phyloP scores from a whole-genome alignment of 345 rosid species.

The Citrus medica region DNA sequence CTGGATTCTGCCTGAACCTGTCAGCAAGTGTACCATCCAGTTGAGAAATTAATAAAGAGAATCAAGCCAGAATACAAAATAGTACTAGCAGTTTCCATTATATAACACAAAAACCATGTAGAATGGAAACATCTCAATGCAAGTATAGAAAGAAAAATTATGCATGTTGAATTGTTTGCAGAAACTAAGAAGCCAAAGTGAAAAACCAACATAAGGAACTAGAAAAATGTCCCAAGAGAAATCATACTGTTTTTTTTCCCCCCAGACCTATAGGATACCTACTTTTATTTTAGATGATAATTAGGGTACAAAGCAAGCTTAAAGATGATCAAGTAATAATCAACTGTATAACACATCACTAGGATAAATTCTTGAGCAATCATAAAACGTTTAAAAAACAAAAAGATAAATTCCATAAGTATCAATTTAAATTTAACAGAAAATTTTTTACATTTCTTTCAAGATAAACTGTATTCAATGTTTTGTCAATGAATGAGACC shows the following conservation, averaged over 20 bases:
- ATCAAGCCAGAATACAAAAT: background rate
- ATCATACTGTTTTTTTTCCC: background rate
- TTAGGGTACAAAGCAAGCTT: background rate
- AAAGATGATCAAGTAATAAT: background rate
- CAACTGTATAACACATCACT: background rate
- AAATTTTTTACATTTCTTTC: background rate
- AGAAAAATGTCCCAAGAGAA: background rate
- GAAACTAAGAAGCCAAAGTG: background rate
- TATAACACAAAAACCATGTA: background rate
- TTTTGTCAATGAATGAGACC: background rate
- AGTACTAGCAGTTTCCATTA: background rate
- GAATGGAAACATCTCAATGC: background rate
- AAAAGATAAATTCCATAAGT: background rate
- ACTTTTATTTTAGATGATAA: background rate
- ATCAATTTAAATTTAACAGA: background rate
- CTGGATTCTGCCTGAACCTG: slow-evolving; percentile 90
- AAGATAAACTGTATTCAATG: background rate
- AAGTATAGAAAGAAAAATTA: background rate
- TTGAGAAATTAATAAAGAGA: slow-evolving; percentile 3
- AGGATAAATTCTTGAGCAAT: background rate
- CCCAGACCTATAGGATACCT: background rate
- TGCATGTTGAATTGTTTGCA: background rate
- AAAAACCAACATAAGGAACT: background rate
- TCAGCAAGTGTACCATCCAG: slow-evolving; percentile 14
- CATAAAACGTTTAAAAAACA: background rate